phyloP scores from a whole-genome alignment of 805 yeast genomes.

The Saturnispora sanitii region DNA sequence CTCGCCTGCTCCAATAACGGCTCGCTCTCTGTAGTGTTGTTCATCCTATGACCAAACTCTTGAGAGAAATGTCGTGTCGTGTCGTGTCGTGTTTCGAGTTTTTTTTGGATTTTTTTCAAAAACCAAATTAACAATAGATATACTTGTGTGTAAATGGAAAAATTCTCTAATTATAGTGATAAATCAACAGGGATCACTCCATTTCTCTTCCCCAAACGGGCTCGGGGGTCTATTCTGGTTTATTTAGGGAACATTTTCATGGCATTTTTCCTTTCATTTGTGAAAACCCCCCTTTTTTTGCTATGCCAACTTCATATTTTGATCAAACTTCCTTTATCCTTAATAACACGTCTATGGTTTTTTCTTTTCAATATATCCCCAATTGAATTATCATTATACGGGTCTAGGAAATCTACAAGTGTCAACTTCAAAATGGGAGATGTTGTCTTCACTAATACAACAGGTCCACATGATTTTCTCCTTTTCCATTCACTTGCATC shows the following conservation, averaged over 20 bases:
- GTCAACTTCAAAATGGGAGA: conserved; percentile 28
- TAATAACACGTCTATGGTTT: neutral
- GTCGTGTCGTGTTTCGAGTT: neutral
- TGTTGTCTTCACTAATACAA: conserved; percentile 45
- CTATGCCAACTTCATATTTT: no score
- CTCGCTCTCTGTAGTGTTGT: conserved; percentile 8
- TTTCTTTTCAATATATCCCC: neutral
- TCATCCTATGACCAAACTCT: neutral
- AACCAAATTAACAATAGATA: neutral
- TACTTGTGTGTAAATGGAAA: conserved; percentile 46
- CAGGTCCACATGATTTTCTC: conserved; percentile 41
- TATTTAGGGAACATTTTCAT: no score
- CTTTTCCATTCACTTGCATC: neutral
- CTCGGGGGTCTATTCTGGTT: no score
- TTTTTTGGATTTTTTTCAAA: no score
- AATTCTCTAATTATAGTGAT: conserved; percentile 77
- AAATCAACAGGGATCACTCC: conserved; percentile 93
- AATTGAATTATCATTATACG: neutral
- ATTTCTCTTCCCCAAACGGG: conserved; percentile 34
- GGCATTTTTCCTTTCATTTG: conserved; percentile 19
- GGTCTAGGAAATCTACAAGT: neutral
- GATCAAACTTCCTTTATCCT: conserved; percentile 11
- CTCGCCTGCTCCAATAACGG: conserved; percentile 2
- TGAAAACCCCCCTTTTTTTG: conserved; percentile 3
- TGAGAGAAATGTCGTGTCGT: neutral